phyloP scores from a whole-genome alignment of 164 flowering plant species.

The Hamamelis virginiana region DNA sequence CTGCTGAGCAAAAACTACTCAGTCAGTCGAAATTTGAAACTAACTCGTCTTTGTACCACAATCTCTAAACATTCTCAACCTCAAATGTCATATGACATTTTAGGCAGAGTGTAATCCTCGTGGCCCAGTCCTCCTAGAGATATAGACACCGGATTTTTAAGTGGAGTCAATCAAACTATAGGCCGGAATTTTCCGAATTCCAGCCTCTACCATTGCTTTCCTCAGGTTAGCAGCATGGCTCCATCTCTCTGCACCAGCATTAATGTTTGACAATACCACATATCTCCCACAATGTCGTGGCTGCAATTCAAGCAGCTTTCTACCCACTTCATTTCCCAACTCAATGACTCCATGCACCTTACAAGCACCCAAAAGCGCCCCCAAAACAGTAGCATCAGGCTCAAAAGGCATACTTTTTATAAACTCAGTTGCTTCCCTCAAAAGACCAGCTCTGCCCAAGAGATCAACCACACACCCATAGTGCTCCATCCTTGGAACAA shows the following conservation, averaged over 20 bases:
- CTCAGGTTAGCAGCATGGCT: constrained; percentile 51
- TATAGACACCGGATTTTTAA: constrained; percentile 1
- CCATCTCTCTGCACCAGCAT: constrained; percentile 67
- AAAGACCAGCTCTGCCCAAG: constrained; percentile 70
- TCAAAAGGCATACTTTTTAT: constrained; percentile 63
- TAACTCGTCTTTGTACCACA: neutral
- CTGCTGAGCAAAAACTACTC: too few relatives aligned
- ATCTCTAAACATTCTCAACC: neutral
- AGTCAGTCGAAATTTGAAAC: too few relatives aligned
- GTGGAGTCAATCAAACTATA: constrained; percentile 32
- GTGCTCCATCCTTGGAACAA: constrained; percentile 70
- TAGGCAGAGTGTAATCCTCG: neutral
- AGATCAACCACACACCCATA: constrained; percentile 85
- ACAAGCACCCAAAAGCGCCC: constrained; percentile 81
- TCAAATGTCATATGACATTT: neutral
- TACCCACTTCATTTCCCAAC: constrained; percentile 50
- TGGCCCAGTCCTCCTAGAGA: neutral
- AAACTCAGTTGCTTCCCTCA: constrained; percentile 54
- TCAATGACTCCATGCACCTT: constrained; percentile 62
- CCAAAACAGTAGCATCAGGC: constrained; percentile 72
- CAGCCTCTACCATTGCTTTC: constrained; percentile 50
- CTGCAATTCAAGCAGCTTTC: constrained; percentile 50
- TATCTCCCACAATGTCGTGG: constrained; percentile 66
- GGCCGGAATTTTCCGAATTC: constrained; percentile 54
- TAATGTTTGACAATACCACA: constrained; percentile 55